Evolutionary conservation across 2,329 filamentous ascomycete species (phyloP).

Genomic region (Fusarium sp.): DNA sequence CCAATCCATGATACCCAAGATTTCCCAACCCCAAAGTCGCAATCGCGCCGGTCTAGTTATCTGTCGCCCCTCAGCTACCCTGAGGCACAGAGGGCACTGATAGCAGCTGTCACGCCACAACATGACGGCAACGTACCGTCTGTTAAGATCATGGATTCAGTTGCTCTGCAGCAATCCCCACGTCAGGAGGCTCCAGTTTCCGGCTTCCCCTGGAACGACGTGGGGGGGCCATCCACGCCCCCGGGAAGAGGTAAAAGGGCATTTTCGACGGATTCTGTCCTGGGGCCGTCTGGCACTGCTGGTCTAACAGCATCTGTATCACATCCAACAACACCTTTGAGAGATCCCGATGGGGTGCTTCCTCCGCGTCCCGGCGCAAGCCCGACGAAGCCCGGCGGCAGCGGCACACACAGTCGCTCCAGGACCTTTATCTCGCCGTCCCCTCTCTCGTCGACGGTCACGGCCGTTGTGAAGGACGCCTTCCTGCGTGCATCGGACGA

Average conservation of each 20-base stretch:
- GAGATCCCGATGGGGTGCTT: slow-evolving; percentile 44
- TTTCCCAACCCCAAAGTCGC: slow-evolving; percentile 37
- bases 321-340: slow-evolving; percentile 46
- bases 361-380: slow-evolving; percentile 44
- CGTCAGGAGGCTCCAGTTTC: slow-evolving; percentile 53
- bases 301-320: slow-evolving; percentile 40
- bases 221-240: slow-evolving; percentile 44
- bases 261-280: slow-evolving; percentile 51
- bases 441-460: slow-evolving; percentile 68
- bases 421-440: slow-evolving; percentile 68
- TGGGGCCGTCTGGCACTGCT: slow-evolving; percentile 28
- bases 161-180: slow-evolving; percentile 47
- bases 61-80: slow-evolving; percentile 59
- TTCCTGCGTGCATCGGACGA: slow-evolving; percentile 59
- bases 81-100: slow-evolving; percentile 49
- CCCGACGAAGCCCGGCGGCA: slow-evolving; percentile 42
- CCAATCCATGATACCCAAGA: slow-evolving; percentile 33
- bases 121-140: slow-evolving; percentile 51
- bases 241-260: slow-evolving; percentile 51
- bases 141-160: slow-evolving; percentile 46
- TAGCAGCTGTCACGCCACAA: slow-evolving; percentile 43
- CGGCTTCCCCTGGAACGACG: slow-evolving; percentile 57
- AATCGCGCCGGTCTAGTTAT: slow-evolving; percentile 61
- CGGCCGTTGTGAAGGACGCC: slow-evolving; percentile 66
- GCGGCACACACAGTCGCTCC: slow-evolving; percentile 44